Evolutionary conservation across 208 protist species (phyloP), one percentile per base, ranked within the genome.

Genomic region (Leishmania martiniquensis): DNA sequence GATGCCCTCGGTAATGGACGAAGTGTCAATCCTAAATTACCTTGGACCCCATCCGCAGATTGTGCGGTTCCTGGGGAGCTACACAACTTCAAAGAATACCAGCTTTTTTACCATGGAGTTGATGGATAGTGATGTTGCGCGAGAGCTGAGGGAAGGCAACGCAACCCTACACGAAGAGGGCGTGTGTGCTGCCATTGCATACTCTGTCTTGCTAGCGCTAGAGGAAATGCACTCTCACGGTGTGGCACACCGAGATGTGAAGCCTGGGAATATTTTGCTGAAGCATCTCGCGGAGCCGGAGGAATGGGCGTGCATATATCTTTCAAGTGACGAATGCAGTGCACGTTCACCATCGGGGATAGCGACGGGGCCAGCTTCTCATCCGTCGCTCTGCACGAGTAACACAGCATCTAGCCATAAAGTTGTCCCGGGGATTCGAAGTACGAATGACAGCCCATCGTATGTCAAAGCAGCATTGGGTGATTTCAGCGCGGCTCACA

Each of bases 231-330:
- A 96, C 73, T 76, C 70, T n/a, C 79, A 78, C 42, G 89, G 85
- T 17, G 78, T 96, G 34, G 89, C 87, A 1, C 92, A 96, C 77
- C 86, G 90, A 47, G 92, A 96, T 54, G 88, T 96, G 68, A 96
- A 96, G 81, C 92, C 92, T 55, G 89, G 90, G 52, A 96, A 96
- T 81, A 87, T 96, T 74, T 78, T 96, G 34, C 84, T 96, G 42
- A 91, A 89, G 39, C 74, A 25, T 29, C 52, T 86, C 55, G 51
- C 72, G 1, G 51, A 32, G 7, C 0, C 67, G 22, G 78, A 83
- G 37, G 34, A 78, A 37, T 83, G 78, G 78, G 52, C 78, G 6
- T 78, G 78, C 47, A 52, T 67, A 37, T 49, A 32, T 22, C 70
- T 74, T 32, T n/a, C 51, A 60, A 47, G 22, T 10, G 32, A 55